Percentiles rank a stretch among this genome's conserved stretches.
Evolutionary conservation across 768 basidiomycete genomes (phyloP).

Genomic region (Solioccasus polychromus): DNA sequence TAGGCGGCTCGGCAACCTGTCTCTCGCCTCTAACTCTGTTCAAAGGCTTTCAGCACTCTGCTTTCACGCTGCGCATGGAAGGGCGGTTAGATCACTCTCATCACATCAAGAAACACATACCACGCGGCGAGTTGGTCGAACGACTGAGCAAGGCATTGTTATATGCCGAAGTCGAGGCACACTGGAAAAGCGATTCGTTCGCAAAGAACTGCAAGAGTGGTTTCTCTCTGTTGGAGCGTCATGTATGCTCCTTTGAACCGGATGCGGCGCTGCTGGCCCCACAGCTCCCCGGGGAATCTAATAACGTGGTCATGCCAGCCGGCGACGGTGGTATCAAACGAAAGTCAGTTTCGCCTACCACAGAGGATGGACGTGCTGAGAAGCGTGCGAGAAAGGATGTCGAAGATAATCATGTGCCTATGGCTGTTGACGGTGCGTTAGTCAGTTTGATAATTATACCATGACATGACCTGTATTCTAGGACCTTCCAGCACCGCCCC

Average conservation of each 20-base stretch:
- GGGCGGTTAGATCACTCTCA: conserved; percentile 67
- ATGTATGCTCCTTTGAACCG: conserved; percentile 62
- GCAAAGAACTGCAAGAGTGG: conserved; percentile 62
- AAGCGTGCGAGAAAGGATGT: conserved; percentile 58
- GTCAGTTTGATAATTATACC: conserved; percentile 28
- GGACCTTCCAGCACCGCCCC: conserved; percentile 8
- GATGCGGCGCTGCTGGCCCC: conserved; percentile 19
- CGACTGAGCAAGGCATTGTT: conserved; percentile 77
- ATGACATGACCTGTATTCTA: conserved; percentile 6
- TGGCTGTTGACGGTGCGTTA: conserved; percentile 42
- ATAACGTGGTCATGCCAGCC: not conserved
- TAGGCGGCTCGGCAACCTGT: conserved; percentile 22
- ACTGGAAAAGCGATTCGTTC: conserved; percentile 66
- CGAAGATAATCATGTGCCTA: conserved; percentile 34
- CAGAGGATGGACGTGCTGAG: conserved; percentile 51
- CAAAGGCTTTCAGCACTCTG: conserved; percentile 78
- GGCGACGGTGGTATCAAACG: conserved; percentile 42
- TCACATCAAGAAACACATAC: conserved; percentile 68
- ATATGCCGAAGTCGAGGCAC: conserved; percentile 79
- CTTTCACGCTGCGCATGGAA: conserved; percentile 77
- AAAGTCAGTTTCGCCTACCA: conserved; percentile 47
- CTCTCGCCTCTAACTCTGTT: conserved; percentile 5
- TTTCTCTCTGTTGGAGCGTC: conserved; percentile 74
- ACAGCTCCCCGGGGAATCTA: conserved; percentile 18
- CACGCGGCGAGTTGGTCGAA: conserved; percentile 78